Evolutionary conservation across 1,139 yeast genomes (phyloP).

Genomic region (Saccharomyces hybrid): DNA sequence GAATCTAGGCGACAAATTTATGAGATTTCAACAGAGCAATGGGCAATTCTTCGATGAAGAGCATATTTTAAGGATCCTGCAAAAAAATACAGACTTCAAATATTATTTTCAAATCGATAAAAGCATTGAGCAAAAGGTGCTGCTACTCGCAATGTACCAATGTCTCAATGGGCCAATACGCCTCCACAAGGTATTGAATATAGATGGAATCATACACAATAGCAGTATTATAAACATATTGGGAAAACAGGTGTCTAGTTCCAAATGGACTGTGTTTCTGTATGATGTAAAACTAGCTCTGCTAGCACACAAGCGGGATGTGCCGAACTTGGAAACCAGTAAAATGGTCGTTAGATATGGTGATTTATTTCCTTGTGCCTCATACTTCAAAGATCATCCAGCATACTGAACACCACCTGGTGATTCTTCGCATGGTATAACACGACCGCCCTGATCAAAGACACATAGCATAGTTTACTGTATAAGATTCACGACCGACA

Average conservation of each 20-base stretch:
- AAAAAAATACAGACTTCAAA: neutral
- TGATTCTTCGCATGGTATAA: neutral
- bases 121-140: neutral
- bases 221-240: neutral
- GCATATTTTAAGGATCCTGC: neutral
- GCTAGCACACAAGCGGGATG: neutral
- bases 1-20: neutral
- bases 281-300: neutral
- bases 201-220: neutral
- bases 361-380: neutral
- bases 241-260: neutral
- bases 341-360: neutral
- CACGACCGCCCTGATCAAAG: neutral
- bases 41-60: neutral
- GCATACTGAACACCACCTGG: neutral
- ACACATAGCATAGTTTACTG: neutral
- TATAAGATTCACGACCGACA: too few species aligned
- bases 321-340: neutral
- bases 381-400: neutral
- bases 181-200: neutral
- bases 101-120: neutral
- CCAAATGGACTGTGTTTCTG: neutral
- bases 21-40: neutral
- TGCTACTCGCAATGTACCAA: neutral
- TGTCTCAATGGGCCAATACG: neutral